Percentiles rank a stretch among this genome's conserved stretches.
These are phyloP conservation scores for Trebouxia sp. DNA, from an alignment of 139 green algal species.

Conservation along the genomic window DNA sequence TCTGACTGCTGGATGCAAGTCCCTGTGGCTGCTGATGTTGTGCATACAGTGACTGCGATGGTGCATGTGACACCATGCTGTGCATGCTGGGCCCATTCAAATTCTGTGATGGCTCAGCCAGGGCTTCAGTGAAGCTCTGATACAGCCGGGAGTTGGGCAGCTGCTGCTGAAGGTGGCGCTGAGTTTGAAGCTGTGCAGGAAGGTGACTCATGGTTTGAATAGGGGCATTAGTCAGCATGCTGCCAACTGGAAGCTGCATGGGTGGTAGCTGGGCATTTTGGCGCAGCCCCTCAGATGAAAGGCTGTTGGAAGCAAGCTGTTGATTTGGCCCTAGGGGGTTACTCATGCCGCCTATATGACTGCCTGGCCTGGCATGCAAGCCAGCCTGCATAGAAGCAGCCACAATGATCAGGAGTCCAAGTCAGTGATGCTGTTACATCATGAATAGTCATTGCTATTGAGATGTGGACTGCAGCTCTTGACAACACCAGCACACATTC, in stretches of 20 bases:
- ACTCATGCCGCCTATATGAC: neutral
- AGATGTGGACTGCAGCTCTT: too few relatives aligned
- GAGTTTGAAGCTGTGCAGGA: neutral
- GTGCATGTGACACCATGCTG: neutral
- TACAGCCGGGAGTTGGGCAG: neutral
- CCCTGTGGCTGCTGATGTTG: too few relatives aligned
- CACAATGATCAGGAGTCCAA: too few relatives aligned
- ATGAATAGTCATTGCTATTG: too few relatives aligned
- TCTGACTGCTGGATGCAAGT: too few relatives aligned
- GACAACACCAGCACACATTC: too few relatives aligned
- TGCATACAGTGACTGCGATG: neutral
- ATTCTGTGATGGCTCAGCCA: neutral
- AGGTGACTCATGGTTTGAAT: neutral
- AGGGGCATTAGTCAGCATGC: neutral
- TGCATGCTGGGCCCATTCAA: neutral
- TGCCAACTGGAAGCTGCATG: neutral
- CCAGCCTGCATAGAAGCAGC: too few relatives aligned
- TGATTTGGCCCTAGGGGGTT: neutral
- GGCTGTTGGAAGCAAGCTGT: neutral
- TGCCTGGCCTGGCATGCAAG: neutral
- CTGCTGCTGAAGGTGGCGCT: constrained; percentile 1
- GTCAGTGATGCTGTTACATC: too few relatives aligned
- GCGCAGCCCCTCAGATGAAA: neutral
- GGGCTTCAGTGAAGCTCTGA: neutral
- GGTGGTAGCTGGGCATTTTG: neutral